Conservation (phyloP, 768 basidiomycete species). For the Suillus clintonianus region DNA sequence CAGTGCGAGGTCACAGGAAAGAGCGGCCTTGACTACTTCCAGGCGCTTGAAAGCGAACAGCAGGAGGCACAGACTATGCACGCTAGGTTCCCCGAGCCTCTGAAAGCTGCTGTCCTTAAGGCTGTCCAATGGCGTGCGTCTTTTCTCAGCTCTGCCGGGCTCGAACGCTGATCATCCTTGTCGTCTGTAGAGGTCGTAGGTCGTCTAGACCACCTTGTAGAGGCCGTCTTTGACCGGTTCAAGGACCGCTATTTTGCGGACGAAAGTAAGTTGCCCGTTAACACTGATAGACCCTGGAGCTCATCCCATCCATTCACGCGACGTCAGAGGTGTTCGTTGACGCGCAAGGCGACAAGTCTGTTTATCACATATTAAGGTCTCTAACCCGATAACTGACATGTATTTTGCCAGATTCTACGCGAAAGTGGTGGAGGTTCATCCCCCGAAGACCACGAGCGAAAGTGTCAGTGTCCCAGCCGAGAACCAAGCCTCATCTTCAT, state of each 20-base stretch:
- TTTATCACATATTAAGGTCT: slow-evolving; percentile 8
- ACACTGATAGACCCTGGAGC: slow-evolving; percentile 8
- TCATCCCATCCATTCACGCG: slow-evolving; percentile 16
- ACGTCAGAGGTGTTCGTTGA: slow-evolving; percentile 83
- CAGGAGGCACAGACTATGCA: slow-evolving; percentile 90
- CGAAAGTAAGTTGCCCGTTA: slow-evolving; percentile 67
- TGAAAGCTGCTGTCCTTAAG: slow-evolving; percentile 89
- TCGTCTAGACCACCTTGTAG: slow-evolving; percentile 91
- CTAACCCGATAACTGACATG: slow-evolving; percentile 3
- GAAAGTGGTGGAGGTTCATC: slow-evolving; percentile 75
- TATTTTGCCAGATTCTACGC: slow-evolving; percentile 70
- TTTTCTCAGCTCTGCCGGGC: slow-evolving; percentile 21
- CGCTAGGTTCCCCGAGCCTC: slow-evolving; percentile 86
- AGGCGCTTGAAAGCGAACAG: slow-evolving; percentile 89
- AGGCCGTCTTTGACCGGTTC: slow-evolving; percentile 94
- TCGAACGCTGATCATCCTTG: slow-evolving; percentile 12
- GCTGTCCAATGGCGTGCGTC: slow-evolving; percentile 96
- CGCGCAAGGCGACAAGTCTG: slow-evolving; percentile 82
- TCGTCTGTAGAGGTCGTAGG: slow-evolving; percentile 85
- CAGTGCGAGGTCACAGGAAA: slow-evolving; percentile 98
- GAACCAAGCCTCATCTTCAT: slow-evolving; percentile 39
- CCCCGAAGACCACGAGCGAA: slow-evolving; percentile 55
- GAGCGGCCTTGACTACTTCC: slow-evolving; percentile 90
- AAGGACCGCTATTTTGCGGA: slow-evolving; percentile 92
- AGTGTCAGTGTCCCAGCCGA: slow-evolving; percentile 34